A percentile compares a stretch with the other conserved stretches of the same genome.
Conservation (phyloP, 139 green algal genomes). For the Micractinium conductrix region DNA sequence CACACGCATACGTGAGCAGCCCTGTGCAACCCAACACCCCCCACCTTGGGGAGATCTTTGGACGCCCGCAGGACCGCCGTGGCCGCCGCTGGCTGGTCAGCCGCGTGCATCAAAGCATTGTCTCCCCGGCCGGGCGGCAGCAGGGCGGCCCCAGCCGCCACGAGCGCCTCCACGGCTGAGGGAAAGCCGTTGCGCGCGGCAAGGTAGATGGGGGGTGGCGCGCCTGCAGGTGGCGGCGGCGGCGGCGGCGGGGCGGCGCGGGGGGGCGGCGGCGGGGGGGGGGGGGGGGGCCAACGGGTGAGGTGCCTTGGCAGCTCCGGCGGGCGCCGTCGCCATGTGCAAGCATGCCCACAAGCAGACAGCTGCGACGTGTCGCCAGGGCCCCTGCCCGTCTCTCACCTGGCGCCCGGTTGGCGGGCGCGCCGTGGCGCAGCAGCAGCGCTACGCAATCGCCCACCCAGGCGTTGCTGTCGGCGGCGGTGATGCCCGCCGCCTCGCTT, state of each 20-base stretch:
- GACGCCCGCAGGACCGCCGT: not conserved
- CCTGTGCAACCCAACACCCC: not conserved
- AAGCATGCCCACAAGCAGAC: too few species aligned
- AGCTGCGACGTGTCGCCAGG: too few species aligned
- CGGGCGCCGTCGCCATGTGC: too few species aligned
- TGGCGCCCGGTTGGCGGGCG: not conserved
- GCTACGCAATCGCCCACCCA: too few species aligned
- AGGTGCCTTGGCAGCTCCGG: too few species aligned
- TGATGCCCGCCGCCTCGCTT: too few species aligned
- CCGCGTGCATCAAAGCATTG: not conserved
- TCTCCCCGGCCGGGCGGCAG: not conserved
- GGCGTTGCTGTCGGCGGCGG: too few species aligned
- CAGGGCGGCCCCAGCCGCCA: not conserved
- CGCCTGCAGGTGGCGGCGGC: not conserved
- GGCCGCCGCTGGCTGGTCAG: not conserved
- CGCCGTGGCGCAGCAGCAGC: slow-evolving; percentile 3
- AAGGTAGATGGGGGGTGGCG: not conserved
- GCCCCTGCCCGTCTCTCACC: too few species aligned
- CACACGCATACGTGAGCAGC: too few species aligned
- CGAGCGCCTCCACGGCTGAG: not conserved
- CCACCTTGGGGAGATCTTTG: not conserved
- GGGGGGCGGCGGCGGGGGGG: too few species aligned
- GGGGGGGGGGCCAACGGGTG: too few species aligned
- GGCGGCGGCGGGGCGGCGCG: too few species aligned
- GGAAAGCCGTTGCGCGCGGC: not conserved